phyloP scores from a whole-genome alignment of 1,284 basidiomycete genomes.

The Boletellus dicymbophilus region DNA sequence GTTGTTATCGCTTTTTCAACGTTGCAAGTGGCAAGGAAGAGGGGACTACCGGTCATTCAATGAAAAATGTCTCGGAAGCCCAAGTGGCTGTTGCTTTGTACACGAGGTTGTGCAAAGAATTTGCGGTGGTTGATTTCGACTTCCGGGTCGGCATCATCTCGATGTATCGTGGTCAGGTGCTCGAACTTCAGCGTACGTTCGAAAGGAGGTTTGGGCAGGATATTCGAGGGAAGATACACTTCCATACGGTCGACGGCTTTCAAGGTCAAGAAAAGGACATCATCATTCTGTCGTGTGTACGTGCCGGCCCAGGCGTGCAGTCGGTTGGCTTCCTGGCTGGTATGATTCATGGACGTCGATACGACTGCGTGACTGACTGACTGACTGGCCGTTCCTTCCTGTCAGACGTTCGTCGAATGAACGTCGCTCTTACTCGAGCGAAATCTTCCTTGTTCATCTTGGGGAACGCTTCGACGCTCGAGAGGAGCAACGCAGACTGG shows the following conservation, averaged over 20 bases:
- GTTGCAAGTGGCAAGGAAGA: constrained; percentile 64
- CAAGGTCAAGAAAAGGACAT: constrained; percentile 98
- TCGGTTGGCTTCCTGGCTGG: constrained; percentile 90
- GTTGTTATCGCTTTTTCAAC: constrained; percentile 91
- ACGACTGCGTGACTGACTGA: constrained; percentile 7
- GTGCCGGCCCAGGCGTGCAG: constrained; percentile 81
- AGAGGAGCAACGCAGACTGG: constrained; percentile 85
- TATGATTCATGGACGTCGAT: constrained; percentile 29
- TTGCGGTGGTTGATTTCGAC: constrained; percentile 64
- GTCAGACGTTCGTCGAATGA: constrained; percentile 87
- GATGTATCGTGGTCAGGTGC: constrained; percentile 94
- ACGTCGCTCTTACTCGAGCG: constrained; percentile 96
- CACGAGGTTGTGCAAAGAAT: constrained; percentile 71
- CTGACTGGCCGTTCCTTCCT: too few species aligned
- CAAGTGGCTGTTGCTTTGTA: constrained; percentile 82
- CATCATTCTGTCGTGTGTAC: constrained; percentile 93
- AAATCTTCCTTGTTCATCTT: constrained; percentile 94
- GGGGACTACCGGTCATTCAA: constrained; percentile 63
- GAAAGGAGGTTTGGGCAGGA: constrained; percentile 71
- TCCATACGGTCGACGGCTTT: constrained; percentile 98
- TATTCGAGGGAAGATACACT: constrained; percentile 79
- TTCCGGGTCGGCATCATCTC: constrained; percentile 89
- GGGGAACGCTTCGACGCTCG: constrained; percentile 86
- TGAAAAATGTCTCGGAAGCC: constrained; percentile 80
- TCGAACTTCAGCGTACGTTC: constrained; percentile 77